Conservation (phyloP, 2,329 filamentous ascomycete genomes). For the Talaromyces funiculosus region DNA sequence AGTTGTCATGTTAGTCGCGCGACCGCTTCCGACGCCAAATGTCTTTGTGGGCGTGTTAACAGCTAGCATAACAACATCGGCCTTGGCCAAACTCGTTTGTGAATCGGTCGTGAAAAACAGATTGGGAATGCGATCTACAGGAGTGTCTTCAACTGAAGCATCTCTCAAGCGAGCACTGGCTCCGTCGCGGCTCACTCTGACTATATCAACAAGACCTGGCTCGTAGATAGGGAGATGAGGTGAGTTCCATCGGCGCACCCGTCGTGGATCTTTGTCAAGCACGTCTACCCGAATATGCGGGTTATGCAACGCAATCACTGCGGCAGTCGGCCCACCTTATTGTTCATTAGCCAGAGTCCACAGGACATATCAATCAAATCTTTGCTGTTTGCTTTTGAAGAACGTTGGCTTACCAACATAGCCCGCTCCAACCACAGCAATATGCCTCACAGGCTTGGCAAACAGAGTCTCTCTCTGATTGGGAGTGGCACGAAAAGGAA, state of each 20-base stretch:
- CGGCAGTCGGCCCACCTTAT: constrained; percentile 66
- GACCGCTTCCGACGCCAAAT: constrained; percentile 62
- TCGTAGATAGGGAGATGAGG: constrained; percentile 70
- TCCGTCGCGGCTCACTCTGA: constrained; percentile 46
- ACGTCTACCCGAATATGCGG: constrained; percentile 66
- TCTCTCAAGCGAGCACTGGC: constrained; percentile 16
- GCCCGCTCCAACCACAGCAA: constrained; percentile 70
- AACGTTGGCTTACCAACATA: constrained; percentile 59
- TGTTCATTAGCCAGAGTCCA: not conserved
- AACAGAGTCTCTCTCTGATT: constrained; percentile 7
- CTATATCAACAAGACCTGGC: constrained; percentile 62
- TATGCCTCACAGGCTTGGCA: constrained; percentile 30
- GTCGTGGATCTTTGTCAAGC: constrained; percentile 61
- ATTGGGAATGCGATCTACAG: constrained; percentile 54
- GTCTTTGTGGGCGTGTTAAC: constrained; percentile 77
- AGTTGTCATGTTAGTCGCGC: constrained; percentile 65
- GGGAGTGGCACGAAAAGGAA: constrained; percentile 1
- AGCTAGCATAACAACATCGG: constrained; percentile 68
- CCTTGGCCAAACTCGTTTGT: constrained; percentile 55
- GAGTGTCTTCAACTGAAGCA: constrained; percentile 23
- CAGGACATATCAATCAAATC: not conserved
- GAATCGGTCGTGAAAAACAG: constrained; percentile 69
- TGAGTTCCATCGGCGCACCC: constrained; percentile 70
- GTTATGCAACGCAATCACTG: constrained; percentile 68
- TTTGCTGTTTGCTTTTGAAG: not conserved